Base-by-base conservation (phyloP, 2,329 filamentous ascomycete genomes). In the Sordariomycetes sp. region DNA sequence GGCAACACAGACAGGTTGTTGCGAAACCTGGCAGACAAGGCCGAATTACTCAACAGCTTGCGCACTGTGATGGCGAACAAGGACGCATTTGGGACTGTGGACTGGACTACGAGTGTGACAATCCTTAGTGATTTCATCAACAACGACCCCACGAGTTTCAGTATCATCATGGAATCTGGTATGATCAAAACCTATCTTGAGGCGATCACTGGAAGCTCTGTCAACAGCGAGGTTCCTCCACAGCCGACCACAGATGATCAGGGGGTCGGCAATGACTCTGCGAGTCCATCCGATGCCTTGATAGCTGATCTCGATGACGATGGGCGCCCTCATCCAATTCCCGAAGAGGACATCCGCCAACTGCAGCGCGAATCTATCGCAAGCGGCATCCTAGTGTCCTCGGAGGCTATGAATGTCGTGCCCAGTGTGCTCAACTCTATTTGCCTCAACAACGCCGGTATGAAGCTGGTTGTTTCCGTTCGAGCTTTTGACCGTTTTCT, bases 61-160 rank as follows among this genome's bases (percentile, higher is more conserved):
- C 79, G 85, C 35, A 71, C 79, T 24, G 85, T 98, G 30, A 82
- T 95, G 42, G 78, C 82, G 42, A 82, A 94, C 47, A 80, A 84
- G 24, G 68, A 68, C 34, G 68, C 79, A 24, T 99, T 88, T 53
- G 92, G 92, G 10, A 92, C 90, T 3, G 82, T 92, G 39, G 86
- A 96, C 5, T 99, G 92, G 92, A 94, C 87, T 32, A 88, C 88
- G 53, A 83, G 87, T 6, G 86, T 94, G 41, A 88, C 82, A 35
- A 90, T 95, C 37, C 66, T 98, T 33, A 92, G 86, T 51, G 90
- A 86, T 47, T 98, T 98, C 57, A 94, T 99, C 48, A 93, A 99
- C 59, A 95, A 96, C 51, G 92, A 98, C 50, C 92, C 92, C 0
- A 98, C 92, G 1, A 98, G 92, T 56, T 98, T 94, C 54, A 82